Evolutionary conservation across 805 yeast species (phyloP).

Genomic region (Groenewaldozyma salmanticensis): DNA sequence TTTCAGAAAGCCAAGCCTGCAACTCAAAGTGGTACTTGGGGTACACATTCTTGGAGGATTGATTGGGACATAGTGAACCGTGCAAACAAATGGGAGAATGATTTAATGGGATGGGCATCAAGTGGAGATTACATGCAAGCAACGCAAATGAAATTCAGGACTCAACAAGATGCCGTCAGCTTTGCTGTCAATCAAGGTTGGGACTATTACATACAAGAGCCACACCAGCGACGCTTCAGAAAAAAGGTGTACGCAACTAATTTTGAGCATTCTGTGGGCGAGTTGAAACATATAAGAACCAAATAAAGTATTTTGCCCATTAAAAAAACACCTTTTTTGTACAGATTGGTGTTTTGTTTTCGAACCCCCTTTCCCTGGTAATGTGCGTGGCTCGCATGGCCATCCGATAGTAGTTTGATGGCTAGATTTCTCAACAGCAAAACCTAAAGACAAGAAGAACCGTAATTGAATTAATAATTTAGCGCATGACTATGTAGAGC

Average conservation of each 20-base stretch:
- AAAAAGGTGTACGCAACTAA: conserved; percentile 67
- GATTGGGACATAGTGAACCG: conserved; percentile 77
- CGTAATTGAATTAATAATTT: too few relatives aligned
- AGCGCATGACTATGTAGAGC: too few relatives aligned
- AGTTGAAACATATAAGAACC: conserved; percentile 72
- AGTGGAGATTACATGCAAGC: conserved; percentile 73
- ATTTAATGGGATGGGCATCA: conserved; percentile 76
- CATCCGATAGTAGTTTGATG: too few relatives aligned
- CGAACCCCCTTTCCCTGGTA: too few relatives aligned
- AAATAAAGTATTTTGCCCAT: too few relatives aligned
- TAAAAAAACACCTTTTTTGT: too few relatives aligned
- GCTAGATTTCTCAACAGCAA: too few relatives aligned
- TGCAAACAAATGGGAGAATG: conserved; percentile 84
- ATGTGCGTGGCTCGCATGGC: too few relatives aligned
- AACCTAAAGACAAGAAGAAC: too few relatives aligned
- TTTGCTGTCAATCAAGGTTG: conserved; percentile 82
- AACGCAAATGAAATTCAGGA: conserved; percentile 61
- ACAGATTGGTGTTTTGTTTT: too few relatives aligned
- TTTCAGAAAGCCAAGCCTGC: conserved; percentile 71
- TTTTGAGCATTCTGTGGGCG: conserved; percentile 59
- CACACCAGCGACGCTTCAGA: conserved; percentile 62
- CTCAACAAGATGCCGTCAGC: conserved; percentile 64
- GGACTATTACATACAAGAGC: conserved; percentile 76
- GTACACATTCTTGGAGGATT: conserved; percentile 49
- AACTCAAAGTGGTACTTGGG: conserved; percentile 57